Evolutionary conservation across 768 basidiomycete genomes (phyloP).

Genomic region (Hemileccinum rubropunctum): DNA sequence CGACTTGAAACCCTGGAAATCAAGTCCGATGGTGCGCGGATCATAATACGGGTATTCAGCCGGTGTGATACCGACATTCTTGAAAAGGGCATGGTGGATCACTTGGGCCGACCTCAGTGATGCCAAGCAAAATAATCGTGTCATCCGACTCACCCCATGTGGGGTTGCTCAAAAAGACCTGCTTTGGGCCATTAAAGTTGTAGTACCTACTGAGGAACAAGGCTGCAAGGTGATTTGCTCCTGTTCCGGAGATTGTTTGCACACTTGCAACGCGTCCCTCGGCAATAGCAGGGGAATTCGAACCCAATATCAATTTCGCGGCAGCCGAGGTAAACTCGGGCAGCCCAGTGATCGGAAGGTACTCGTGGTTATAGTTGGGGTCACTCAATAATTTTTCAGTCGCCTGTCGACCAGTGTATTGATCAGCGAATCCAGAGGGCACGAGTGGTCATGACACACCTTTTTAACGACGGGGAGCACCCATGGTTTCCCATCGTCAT

Average conservation of each 20-base stretch:
- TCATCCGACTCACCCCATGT: conserved; percentile 76
- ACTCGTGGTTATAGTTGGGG: conserved; percentile 83
- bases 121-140: not conserved
- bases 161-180: conserved; percentile 84
- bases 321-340: conserved; percentile 80
- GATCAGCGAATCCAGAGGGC: conserved; percentile 1
- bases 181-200: conserved; percentile 59
- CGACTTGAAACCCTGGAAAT: conserved; percentile 65
- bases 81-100: conserved; percentile 82
- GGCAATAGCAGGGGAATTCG: conserved; percentile 64
- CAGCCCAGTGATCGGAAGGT: conserved; percentile 87
- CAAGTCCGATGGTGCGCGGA: conserved; percentile 83
- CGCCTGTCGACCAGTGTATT: conserved; percentile 47
- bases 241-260: conserved; percentile 95
- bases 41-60: conserved; percentile 93
- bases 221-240: conserved; percentile 91
- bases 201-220: conserved; percentile 85
- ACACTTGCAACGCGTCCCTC: conserved; percentile 74
- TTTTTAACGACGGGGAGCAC: conserved; percentile 89
- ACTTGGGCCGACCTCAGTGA: conserved; percentile 43
- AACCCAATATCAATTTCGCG: conserved; percentile 76
- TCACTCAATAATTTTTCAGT: conserved; percentile 67
- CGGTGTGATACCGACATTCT: conserved; percentile 85
- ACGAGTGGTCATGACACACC: conserved; percentile 39
- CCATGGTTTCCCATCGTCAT: conserved; percentile 86